Base-by-base conservation (phyloP, 208 protist species). In the Trichomonas tenax region DNA sequence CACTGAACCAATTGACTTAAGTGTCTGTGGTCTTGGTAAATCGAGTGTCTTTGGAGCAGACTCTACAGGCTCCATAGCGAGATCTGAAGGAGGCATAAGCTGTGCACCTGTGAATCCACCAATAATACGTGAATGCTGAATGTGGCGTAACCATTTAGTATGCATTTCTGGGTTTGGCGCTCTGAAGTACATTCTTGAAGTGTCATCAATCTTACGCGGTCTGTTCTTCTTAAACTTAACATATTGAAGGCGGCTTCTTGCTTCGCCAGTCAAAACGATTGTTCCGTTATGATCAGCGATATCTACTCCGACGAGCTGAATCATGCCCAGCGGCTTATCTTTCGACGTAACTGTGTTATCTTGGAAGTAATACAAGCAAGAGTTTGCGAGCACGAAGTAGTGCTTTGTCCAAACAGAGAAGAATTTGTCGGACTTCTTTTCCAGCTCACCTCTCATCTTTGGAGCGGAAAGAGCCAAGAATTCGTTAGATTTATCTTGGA, bases 331-430 rank as follows among this genome's bases (percentile, higher is more conserved):
- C n/a, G 86, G 86, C 15, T 93, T 48, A 48, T 51, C 86, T 51
- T 93, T 51, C 15, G 15, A 48, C 6, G 44, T 26, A n/a, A 26
- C 40, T 34, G 23, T 38, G 36, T 93, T 44, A 93, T 93, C 86
- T 93, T 51, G 44, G 44, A 93, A 93, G 44, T 93, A 93, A 15
- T 93, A 93, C 38, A 93, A 51, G 38, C 86, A 93, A 38, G 86
- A 93, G 45, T 51, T 93, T 34, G 86, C 31, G 0, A 93, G 31
- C 34, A 93, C 86, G 44, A 93, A 93, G 38, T 93, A 93, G 8
- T 93, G 11, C 9, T 51, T 48, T 51, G 86, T 51, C 40, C 40
- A 93, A 9, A 34, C 34, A 8, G 44, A 40, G 44, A 93, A 93
- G 14, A 26, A 51, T 10, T 93, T 34, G 6, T 51, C 86, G 0